A percentile compares a stretch with the other conserved stretches of the same genome.
Conservation (phyloP, 306 rosid species). For the Potentilla sterilis region DNA sequence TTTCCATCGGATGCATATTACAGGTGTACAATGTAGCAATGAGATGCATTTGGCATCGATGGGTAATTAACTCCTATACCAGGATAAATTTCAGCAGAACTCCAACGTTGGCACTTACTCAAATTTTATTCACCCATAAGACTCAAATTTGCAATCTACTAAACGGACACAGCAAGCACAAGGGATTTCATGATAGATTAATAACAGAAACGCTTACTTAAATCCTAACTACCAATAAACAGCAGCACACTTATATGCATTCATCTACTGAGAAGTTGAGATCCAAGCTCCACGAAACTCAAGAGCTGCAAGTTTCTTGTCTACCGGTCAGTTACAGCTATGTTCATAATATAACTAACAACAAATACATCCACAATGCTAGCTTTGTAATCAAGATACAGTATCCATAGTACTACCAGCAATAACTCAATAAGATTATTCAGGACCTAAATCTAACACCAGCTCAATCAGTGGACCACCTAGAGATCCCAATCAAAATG, state of each 20-base stretch:
- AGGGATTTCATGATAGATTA: not conserved
- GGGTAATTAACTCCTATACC: not conserved
- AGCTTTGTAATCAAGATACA: not conserved
- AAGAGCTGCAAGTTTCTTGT: not conserved
- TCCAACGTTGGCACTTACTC: not conserved
- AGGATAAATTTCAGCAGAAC: not conserved
- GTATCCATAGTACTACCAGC: not conserved
- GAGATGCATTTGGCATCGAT: not conserved
- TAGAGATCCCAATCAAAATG: not conserved
- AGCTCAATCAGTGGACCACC: not conserved
- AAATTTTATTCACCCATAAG: not conserved
- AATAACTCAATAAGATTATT: not conserved
- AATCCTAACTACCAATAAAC: not conserved
- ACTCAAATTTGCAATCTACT: not conserved
- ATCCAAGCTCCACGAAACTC: not conserved
- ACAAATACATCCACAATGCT: not conserved
- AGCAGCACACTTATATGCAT: slow-evolving; percentile 1
- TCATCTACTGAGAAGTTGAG: not conserved
- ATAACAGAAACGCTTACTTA: not conserved
- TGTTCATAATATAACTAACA: not conserved
- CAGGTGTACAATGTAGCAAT: not conserved
- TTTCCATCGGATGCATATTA: not conserved
- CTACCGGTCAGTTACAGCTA: not conserved
- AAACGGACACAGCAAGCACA: not conserved
- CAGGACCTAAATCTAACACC: not conserved